These are phyloP conservation scores for Fomitiporia mediterranea DNA, from an alignment of 1,284 basidiomycete genomes.

Conservation along the genomic window DNA sequence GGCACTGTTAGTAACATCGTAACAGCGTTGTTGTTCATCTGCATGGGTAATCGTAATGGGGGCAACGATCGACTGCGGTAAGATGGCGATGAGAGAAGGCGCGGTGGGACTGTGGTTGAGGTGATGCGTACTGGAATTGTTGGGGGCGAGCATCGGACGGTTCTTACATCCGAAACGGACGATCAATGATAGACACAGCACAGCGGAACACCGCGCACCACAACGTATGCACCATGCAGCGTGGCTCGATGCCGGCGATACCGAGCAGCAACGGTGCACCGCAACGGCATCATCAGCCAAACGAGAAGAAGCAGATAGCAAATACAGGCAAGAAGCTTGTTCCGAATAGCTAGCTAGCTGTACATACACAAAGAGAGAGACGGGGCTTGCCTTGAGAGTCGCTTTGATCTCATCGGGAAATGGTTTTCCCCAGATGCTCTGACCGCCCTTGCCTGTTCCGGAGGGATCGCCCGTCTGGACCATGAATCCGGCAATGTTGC, in stretches of 20 bases:
- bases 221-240: neutral
- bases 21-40: no score
- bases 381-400: conserved; percentile 73
- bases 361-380: neutral
- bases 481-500: conserved; percentile 96
- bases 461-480: conserved; percentile 87
- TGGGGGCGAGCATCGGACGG: neutral
- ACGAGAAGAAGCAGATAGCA: no score
- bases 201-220: conserved; percentile 5
- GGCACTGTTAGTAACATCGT: neutral
- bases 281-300: no score
- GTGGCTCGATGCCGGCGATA: neutral
- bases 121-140: neutral
- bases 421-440: conserved; percentile 82
- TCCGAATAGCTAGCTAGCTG: no score
- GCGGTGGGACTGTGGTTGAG: neutral
- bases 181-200: neutral
- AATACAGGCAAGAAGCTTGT: no score
- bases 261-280: neutral
- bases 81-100: neutral
- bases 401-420: conserved; percentile 89
- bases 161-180: neutral
- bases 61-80: neutral
- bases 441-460: conserved; percentile 77
- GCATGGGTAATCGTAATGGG: neutral